These are phyloP conservation scores for Ceratobasidium papillatum DNA, from an alignment of 1,284 basidiomycete species.

Conservation along the genomic window DNA sequence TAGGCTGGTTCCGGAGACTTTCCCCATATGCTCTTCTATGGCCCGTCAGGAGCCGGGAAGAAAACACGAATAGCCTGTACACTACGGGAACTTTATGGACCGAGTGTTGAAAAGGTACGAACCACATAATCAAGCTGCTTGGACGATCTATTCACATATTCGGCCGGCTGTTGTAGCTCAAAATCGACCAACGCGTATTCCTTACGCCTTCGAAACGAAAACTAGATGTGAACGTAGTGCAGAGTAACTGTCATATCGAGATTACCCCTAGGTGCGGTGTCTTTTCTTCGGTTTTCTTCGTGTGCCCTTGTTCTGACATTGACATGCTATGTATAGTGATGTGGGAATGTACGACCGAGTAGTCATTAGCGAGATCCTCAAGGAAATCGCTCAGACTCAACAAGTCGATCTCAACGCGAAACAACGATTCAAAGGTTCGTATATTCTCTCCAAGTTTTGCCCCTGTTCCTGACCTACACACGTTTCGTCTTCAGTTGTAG, in stretches of 20 bases:
- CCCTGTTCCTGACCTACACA: neutral
- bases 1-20: conserved; percentile 92
- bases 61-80: conserved; percentile 96
- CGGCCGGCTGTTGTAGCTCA: conserved; percentile 77
- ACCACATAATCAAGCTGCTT: neutral
- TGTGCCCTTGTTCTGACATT: conserved; percentile 43
- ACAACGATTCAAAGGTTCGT: conserved; percentile 92
- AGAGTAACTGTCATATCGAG: conserved; percentile 98
- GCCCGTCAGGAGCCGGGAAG: conserved; percentile 96
- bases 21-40: conserved; percentile 98
- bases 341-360: conserved; percentile 96
- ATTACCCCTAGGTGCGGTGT: conserved; percentile 93
- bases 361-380: conserved; percentile 96
- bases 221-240: conserved; percentile 95
- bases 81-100: conserved; percentile 88
- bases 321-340: conserved; percentile 66
- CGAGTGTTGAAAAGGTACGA: conserved; percentile 88
- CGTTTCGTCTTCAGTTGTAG: conserved; percentile 73
- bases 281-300: neutral
- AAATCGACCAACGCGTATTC: conserved; percentile 98
- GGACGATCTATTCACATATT: neutral
- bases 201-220: conserved; percentile 94
- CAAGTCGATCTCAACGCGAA: conserved; percentile 96
- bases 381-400: conserved; percentile 99
- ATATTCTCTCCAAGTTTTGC: neutral